Evolutionary conservation across 2,329 filamentous ascomycete species (phyloP), one percentile per base, ranked within the genome.

Genomic region (Calonectria naviculata): DNA sequence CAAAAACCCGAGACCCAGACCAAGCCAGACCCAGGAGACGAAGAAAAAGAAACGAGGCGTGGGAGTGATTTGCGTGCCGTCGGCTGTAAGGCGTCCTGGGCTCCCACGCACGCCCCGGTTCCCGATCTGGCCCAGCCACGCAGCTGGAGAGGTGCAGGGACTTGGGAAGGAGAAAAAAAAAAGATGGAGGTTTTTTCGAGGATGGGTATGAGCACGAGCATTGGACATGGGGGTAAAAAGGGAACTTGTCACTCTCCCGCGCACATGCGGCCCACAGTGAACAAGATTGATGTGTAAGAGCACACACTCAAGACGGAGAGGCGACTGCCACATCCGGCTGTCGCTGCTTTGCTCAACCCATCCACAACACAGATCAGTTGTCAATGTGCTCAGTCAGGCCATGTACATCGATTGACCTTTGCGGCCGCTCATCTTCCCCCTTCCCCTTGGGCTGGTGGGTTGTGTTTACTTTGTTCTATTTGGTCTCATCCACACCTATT

Each of bases 71-170:
- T 78, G 69, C 74, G 69, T 75, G 73, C 68, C 67, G 73, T 66
- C 47, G 47, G 38, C 56, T 29, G 63, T 54, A 61, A 65, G 68
- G 62, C 54, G 54, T 61, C 68, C 72, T 70, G 66, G 70, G 70
- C 72, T 52, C 70, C 46, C 69, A 68, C 69, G 69, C 74, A 75
- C 70, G 68, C 74, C 76, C 74, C 31, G 70, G 74, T 72, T 72
- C 76, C 75, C 76, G 76, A 78, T 78, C 75, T 78, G 69, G 71
- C 60, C 67, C 76, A 78, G 76, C 76, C 76, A 78, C 75, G 63
- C 68, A 74, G 68, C 52, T 31, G n/a, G n/a, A 52, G 64, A 54
- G 71, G 68, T 69, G 75, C 73, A 78, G 74, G 74, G 75, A 73
- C 49, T 36, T 38, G 73, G 76, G 75, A 74, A 75, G 61, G 60